These are phyloP conservation scores for Dryas octopetala DNA, from an alignment of 306 rosid species.

Conservation along the genomic window DNA sequence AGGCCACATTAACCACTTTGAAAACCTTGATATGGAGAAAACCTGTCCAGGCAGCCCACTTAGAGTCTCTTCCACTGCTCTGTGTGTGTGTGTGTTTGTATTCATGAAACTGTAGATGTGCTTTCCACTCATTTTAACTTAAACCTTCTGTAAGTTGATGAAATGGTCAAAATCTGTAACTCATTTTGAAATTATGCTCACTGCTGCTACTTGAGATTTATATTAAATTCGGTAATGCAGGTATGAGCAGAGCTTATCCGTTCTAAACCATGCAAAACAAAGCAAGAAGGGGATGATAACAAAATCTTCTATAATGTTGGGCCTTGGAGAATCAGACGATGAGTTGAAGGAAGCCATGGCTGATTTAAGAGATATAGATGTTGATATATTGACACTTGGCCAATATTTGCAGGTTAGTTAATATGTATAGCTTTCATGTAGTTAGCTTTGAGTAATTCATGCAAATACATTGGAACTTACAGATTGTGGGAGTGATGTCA, in stretches of 20 bases:
- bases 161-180: not conserved
- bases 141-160: not conserved
- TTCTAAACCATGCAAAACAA: constrained; percentile 71
- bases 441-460: not conserved
- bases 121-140: not conserved
- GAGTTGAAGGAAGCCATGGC: constrained; percentile 79
- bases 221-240: constrained; percentile 45
- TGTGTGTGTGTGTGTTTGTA: not conserved
- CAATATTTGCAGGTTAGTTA: constrained; percentile 89
- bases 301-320: constrained; percentile 93
- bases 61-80: not conserved
- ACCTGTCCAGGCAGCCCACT: not conserved
- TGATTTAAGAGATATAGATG: constrained; percentile 79
- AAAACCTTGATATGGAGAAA: not conserved
- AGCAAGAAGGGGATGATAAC: constrained; percentile 90
- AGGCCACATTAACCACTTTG: constrained; percentile 1
- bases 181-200: constrained; percentile 2
- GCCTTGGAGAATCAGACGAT: constrained; percentile 91
- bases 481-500: not conserved
- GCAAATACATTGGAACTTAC: not conserved
- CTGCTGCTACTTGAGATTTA: constrained; percentile 22
- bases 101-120: not conserved
- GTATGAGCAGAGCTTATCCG: constrained; percentile 83
- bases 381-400: constrained; percentile 92
- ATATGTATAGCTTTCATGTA: constrained; percentile 11